phyloP scores from a whole-genome alignment of 73 alveolate genomes.

The Effrenium voratum region DNA sequence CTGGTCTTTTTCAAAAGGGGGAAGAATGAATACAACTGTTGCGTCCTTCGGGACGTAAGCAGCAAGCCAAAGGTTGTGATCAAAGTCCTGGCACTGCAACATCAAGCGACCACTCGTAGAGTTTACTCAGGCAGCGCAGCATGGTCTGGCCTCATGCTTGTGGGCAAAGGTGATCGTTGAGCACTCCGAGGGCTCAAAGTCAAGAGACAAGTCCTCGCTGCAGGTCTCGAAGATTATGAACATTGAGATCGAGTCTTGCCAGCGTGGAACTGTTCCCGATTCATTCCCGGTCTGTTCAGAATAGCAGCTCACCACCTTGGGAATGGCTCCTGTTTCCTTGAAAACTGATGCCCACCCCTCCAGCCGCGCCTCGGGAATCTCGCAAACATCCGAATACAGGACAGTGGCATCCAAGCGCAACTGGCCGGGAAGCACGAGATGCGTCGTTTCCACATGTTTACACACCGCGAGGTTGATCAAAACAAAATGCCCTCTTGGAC shows the following conservation, averaged over 20 bases:
- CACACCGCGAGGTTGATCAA: too few relatives aligned
- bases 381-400: conserved; percentile 62
- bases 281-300: too few relatives aligned
- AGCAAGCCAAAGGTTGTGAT: conserved; percentile 31
- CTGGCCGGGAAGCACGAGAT: conserved; percentile 11
- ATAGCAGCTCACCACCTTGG: too few relatives aligned
- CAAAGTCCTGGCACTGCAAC: not conserved
- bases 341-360: too few relatives aligned
- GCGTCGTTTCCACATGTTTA: too few relatives aligned
- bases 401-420: conserved; percentile 76
- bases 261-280: too few relatives aligned
- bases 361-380: conserved; percentile 28
- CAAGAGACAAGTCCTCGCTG: not conserved
- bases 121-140: not conserved
- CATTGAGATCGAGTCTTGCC: too few relatives aligned
- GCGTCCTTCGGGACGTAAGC: conserved; percentile 56
- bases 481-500: too few relatives aligned
- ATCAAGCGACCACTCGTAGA: too few relatives aligned
- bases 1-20: not conserved
- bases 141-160: conserved; percentile 4
- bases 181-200: conserved; percentile 31
- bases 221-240: too few relatives aligned
- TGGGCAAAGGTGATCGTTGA: conserved; percentile 48
- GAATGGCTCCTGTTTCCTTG: too few relatives aligned
- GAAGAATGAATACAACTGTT: not conserved